Evolutionary conservation across 108 stramenopile species (phyloP), one percentile per base, ranked within the genome.

Genomic region (Skeletonema potamos): DNA sequence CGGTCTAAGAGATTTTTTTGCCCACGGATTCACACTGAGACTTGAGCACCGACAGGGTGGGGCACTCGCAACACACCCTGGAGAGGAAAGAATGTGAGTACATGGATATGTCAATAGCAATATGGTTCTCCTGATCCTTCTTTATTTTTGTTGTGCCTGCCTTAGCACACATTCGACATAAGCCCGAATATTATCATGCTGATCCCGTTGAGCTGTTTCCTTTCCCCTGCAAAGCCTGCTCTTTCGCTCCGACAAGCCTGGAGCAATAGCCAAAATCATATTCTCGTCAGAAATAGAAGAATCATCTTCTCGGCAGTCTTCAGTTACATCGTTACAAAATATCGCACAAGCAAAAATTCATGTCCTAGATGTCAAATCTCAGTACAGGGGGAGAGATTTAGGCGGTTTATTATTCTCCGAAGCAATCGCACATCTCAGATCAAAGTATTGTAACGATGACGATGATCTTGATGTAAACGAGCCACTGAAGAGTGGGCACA

Each of bases 241-340:
- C 4, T 87, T 86, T 68, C 85, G 83, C 17, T 86, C 85, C 12
- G 85, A 87, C 72, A 76, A 61, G 26, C 58, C 81, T 20, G 87
- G 87, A 17, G 84, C 84, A 12, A 77, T 88, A 62, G 89, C 82
- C 20, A 91, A 88, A 56, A 71, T 91, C 51, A 74, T 91, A 57
- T 91, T 83, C 56, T 88, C 87, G 3, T 74, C 70, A 7, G 58
- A 48, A n/a, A 30, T 58, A n/a, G 57, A 68, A 13, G 15, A 41
- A 11, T 15, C 15, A 41, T 3, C 15, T 41, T 41, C 39, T 41
- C 36, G 11, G 1, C 39, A 32, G 34, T 7, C 51, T 13, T 22
- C 62, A 41, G 36, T 51, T 10, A 44, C 3, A 43, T 13, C 13
- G 37, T 46, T 34, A 9, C 39, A 41, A 41, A 41, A 41, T 41